phyloP scores from a whole-genome alignment of 1,284 basidiomycete species.

The Melampsora americana region DNA sequence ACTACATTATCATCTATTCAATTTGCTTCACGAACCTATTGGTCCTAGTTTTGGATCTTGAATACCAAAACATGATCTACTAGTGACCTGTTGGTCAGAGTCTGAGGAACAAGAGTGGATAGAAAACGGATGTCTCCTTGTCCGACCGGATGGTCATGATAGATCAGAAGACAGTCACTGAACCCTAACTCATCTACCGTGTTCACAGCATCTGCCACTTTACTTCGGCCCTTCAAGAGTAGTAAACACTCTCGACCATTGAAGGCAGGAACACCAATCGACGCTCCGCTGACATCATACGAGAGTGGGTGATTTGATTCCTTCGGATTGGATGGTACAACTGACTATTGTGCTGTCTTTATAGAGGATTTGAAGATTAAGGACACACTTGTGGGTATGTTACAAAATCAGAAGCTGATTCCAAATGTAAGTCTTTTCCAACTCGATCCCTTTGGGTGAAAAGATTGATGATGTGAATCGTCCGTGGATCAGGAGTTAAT shows the following conservation, averaged over 20 bases:
- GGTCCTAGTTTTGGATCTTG: not conserved
- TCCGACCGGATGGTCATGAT: too few species aligned
- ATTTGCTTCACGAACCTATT: not conserved
- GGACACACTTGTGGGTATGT: constrained; percentile 56
- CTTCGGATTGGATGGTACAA: not conserved
- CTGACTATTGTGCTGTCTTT: not conserved
- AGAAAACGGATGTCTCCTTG: too few species aligned
- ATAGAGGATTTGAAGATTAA: constrained; percentile 57
- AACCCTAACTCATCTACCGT: too few species aligned
- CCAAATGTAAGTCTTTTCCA: constrained; percentile 53
- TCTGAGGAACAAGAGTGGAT: too few species aligned
- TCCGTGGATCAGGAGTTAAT: constrained; percentile 69
- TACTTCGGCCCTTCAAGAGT: constrained; percentile 16
- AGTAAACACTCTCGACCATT: not conserved
- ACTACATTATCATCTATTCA: not conserved
- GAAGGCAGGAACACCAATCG: constrained; percentile 49
- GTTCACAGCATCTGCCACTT: constrained; percentile 26
- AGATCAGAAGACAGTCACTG: too few species aligned
- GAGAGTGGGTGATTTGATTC: constrained; percentile 43
- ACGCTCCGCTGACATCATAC: constrained; percentile 49
- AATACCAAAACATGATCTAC: too few species aligned
- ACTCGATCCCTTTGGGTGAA: constrained; percentile 12
- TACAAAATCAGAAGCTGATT: constrained; percentile 58
- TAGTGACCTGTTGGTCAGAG: too few species aligned
- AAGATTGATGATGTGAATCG: constrained; percentile 46